phyloP scores from a whole-genome alignment of 2,329 filamentous ascomycete species.

The Dactylonectria estremocensis region DNA sequence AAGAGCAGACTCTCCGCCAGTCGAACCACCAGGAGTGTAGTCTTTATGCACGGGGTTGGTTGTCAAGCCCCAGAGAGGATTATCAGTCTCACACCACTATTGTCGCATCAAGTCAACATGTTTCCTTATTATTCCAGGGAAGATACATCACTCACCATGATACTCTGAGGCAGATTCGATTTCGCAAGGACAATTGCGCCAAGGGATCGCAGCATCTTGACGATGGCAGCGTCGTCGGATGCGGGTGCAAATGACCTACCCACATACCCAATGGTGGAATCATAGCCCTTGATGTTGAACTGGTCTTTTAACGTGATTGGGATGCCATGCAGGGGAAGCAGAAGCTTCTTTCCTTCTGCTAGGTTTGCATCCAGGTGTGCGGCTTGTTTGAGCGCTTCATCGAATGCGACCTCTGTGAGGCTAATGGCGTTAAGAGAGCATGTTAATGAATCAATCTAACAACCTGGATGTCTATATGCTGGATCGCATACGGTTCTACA shows the following conservation, averaged over 20 bases:
- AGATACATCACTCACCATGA: conserved; percentile 43
- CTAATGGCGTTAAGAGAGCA: neutral
- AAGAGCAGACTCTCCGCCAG: conserved; percentile 44
- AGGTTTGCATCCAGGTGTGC: conserved; percentile 31
- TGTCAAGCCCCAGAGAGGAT: conserved; percentile 49
- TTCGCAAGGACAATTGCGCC: conserved; percentile 70
- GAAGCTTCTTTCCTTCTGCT: neutral
- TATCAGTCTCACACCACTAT: conserved; percentile 49
- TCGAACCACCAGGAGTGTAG: conserved; percentile 49
- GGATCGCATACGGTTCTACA: neutral
- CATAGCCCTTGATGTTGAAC: conserved; percentile 71
- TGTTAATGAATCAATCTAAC: neutral
- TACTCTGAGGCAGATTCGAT: conserved; percentile 55
- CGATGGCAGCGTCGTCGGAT: conserved; percentile 62
- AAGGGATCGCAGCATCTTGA: conserved; percentile 62
- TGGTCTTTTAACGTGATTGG: conserved; percentile 66
- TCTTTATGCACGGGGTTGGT: conserved; percentile 37
- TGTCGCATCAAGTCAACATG: neutral
- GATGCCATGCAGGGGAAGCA: conserved; percentile 42
- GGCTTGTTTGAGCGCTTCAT: conserved; percentile 38
- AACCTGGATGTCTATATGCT: neutral
- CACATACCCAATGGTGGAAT: conserved; percentile 73
- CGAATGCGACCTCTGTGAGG: conserved; percentile 37
- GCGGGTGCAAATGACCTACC: conserved; percentile 65
- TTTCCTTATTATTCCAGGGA: no score